These are phyloP conservation scores for Nakazawaea molendinolei DNA, from an alignment of 805 yeast species.

Conservation along the genomic window DNA sequence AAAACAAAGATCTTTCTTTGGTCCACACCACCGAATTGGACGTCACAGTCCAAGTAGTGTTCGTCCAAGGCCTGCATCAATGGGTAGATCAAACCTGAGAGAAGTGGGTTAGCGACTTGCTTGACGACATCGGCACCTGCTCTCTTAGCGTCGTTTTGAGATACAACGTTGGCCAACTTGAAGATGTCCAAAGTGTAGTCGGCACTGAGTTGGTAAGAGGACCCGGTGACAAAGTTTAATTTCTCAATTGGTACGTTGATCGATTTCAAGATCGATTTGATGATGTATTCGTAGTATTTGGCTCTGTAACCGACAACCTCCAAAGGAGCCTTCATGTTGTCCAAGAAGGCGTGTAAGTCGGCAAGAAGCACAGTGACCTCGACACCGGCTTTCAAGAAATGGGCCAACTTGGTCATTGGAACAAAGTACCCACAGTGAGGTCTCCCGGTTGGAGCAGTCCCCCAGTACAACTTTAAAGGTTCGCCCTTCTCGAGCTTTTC, in stretches of 20 bases:
- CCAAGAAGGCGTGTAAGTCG: slow-evolving; percentile 93
- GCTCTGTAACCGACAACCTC: slow-evolving; percentile 89
- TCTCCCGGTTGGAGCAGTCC: slow-evolving; percentile 98
- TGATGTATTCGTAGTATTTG: slow-evolving; percentile 74
- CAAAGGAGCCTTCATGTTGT: slow-evolving; percentile 96
- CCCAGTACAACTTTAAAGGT: slow-evolving; percentile 91
- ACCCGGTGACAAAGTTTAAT: slow-evolving; percentile 78
- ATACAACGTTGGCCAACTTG: slow-evolving; percentile 73
- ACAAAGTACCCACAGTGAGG: slow-evolving; percentile 99
- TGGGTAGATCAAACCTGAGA: slow-evolving; percentile 93
- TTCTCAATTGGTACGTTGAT: slow-evolving; percentile 90
- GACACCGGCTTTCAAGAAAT: slow-evolving; percentile 92
- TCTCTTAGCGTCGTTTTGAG: slow-evolving; percentile 94
- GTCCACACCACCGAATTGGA: slow-evolving; percentile 98
- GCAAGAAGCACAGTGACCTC: slow-evolving; percentile 89
- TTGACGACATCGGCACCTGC: slow-evolving; percentile 99
- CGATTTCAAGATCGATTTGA: slow-evolving; percentile 79
- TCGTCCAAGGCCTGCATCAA: slow-evolving; percentile 99
- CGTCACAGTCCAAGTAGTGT: slow-evolving; percentile 81
- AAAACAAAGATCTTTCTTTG: slow-evolving; percentile 96
- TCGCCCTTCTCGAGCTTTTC: slow-evolving; percentile 74
- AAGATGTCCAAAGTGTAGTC: slow-evolving; percentile 87
- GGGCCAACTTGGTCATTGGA: slow-evolving; percentile 94
- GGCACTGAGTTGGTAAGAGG: slow-evolving; percentile 75
- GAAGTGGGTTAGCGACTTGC: slow-evolving; percentile 89